Conservation (phyloP, 202 grass and related monocot species). For the Cymbopogon flexuosus region DNA sequence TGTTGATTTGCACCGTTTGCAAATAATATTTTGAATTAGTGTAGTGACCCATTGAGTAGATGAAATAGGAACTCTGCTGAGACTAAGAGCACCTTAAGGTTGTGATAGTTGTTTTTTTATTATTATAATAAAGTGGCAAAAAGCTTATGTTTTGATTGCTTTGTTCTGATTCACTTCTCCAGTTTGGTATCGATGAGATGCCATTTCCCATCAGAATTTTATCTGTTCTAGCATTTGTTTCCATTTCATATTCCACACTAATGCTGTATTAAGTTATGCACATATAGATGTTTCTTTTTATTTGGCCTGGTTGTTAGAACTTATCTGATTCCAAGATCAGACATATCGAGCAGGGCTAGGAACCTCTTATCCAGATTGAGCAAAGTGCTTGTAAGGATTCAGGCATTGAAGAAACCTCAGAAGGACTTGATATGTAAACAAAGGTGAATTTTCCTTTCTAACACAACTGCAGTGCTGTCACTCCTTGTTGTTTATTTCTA, state of each 20-base stretch:
- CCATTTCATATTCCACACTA: neutral
- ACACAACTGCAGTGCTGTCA: neutral
- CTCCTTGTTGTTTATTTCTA: constrained; percentile 22
- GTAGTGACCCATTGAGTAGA: neutral
- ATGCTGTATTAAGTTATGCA: constrained; percentile 3
- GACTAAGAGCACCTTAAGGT: neutral
- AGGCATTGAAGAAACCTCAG: constrained; percentile 66
- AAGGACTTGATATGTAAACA: constrained; percentile 64
- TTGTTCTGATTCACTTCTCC: neutral
- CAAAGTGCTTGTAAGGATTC: constrained; percentile 71
- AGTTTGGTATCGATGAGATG: neutral
- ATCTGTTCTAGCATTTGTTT: constrained; percentile 17
- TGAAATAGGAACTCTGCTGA: neutral
- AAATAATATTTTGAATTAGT: neutral
- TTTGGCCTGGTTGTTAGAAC: constrained; percentile 39
- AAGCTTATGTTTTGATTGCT: neutral
- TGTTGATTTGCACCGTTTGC: neutral
- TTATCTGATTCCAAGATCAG: constrained; percentile 86
- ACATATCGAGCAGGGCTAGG: constrained; percentile 86
- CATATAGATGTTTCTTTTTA: constrained; percentile 19
- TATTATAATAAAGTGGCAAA: neutral
- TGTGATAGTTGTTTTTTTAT: neutral
- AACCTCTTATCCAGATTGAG: constrained; percentile 82
- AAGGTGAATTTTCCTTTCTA: constrained; percentile 48
- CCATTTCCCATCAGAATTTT: constrained; percentile 9